Evolutionary conservation across 345 rosid species (phyloP).

Genomic region (Citropsis articulata): DNA sequence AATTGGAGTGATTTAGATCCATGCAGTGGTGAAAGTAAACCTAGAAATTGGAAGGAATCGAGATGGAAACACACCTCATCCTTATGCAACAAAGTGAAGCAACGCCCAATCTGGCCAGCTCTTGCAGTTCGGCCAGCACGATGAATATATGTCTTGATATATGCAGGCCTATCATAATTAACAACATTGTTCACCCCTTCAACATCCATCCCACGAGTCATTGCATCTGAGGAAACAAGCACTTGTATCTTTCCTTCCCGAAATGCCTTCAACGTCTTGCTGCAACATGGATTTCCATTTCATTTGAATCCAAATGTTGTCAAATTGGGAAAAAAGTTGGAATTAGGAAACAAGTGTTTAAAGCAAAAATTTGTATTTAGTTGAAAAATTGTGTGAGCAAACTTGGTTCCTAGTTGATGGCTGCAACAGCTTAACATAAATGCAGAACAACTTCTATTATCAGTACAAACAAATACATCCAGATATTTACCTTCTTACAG

Average conservation of each 20-base stretch:
- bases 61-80: conserved; percentile 50
- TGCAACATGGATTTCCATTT: conserved; percentile 31
- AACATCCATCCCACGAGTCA: conserved; percentile 98
- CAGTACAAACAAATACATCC: conserved; percentile 6
- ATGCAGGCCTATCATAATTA: conserved; percentile 83
- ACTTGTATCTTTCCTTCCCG: conserved; percentile 79
- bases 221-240: conserved; percentile 91
- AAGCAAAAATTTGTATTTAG: neutral
- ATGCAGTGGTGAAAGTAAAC: neutral
- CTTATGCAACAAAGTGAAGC: conserved; percentile 75
- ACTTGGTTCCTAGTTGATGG: neutral
- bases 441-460: neutral
- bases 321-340: neutral
- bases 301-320: neutral
- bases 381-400: neutral
- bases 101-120: conserved; percentile 83
- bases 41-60: neutral
- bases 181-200: conserved; percentile 85
- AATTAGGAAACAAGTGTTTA: neutral
- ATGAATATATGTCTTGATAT: conserved; percentile 80
- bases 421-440: neutral
- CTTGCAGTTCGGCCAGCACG: conserved; percentile 98
- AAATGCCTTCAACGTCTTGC: conserved; percentile 81
- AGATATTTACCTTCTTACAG: conserved; percentile 63
- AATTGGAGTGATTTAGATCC: neutral